Evolutionary conservation across 208 protist species (phyloP).

Genomic region (Crithidia expoeki): DNA sequence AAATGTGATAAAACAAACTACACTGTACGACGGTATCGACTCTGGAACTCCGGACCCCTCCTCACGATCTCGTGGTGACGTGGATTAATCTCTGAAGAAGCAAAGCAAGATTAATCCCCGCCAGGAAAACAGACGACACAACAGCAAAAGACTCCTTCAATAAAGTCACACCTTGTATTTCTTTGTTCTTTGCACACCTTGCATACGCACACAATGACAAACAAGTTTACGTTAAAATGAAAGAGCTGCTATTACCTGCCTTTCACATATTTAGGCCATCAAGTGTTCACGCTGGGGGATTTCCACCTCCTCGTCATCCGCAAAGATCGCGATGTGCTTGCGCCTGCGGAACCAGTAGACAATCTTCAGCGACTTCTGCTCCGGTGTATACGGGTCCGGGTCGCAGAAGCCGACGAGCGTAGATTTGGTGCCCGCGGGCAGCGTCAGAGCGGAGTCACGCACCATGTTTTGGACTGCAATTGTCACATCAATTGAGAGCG

Average conservation of each 20-base stretch:
- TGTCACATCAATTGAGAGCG: slow-evolving; percentile 84
- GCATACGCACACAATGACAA: too few species aligned
- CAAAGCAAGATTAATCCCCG: too few species aligned
- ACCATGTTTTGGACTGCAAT: slow-evolving; percentile 87
- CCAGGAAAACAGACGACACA: neutral
- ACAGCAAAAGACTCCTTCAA: too few species aligned
- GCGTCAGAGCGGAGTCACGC: slow-evolving; percentile 72
- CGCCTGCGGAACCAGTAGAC: slow-evolving; percentile 85
- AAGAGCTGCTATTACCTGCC: too few species aligned
- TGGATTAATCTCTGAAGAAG: too few species aligned
- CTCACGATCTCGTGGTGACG: neutral
- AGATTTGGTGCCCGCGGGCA: slow-evolving; percentile 74
- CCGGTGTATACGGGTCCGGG: slow-evolving; percentile 84
- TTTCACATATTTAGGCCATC: slow-evolving; percentile 21
- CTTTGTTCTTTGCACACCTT: too few species aligned
- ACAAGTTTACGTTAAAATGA: too few species aligned
- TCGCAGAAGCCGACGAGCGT: slow-evolving; percentile 86
- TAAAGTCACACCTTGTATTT: too few species aligned
- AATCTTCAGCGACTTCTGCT: slow-evolving; percentile 83
- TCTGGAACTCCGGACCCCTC: neutral
- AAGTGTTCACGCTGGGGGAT: slow-evolving; percentile 79
- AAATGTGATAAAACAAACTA: slow-evolving; percentile 1
- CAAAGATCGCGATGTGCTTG: slow-evolving; percentile 69
- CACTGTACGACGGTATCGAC: neutral
- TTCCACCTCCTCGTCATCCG: slow-evolving; percentile 73